Evolutionary conservation across 164 flowering plant genomes (phyloP).

Genomic region (Magnolia sinica): DNA sequence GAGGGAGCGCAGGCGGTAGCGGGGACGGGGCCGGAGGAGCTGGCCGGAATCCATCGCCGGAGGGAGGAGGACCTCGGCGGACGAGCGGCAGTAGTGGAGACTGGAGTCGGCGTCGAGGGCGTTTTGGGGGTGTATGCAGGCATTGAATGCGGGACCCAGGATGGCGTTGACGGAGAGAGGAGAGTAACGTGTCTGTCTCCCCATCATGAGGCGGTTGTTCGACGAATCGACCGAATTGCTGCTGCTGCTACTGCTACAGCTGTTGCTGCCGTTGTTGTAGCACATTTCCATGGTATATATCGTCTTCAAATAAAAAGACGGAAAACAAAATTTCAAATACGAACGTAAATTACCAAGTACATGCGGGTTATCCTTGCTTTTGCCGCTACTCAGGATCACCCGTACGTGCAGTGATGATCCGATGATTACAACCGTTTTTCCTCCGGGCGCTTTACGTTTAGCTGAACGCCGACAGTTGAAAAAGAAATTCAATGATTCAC

Average conservation of each 20-base stretch:
- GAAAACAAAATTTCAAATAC: not conserved
- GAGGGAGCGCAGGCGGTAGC: not conserved
- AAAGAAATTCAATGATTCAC: no score
- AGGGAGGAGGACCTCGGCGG: not conserved
- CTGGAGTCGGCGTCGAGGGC: conserved; percentile 7
- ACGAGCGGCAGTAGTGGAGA: conserved; percentile 5
- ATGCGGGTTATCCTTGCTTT: no score
- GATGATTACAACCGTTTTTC: no score
- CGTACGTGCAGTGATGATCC: no score
- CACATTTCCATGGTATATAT: not conserved
- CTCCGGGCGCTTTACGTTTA: no score
- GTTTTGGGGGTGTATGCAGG: conserved; percentile 1
- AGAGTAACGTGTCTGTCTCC: not conserved
- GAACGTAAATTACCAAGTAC: not conserved
- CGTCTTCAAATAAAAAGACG: not conserved
- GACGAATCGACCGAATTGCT: not conserved
- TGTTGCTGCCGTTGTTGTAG: conserved; percentile 1
- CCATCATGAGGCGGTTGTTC: not conserved
- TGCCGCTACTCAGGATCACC: no score
- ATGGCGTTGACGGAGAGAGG: not conserved
- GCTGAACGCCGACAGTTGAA: no score
- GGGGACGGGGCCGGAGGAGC: conserved; percentile 1
- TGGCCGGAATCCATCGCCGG: conserved; percentile 1
- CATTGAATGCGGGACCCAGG: conserved; percentile 5
- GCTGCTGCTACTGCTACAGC: not conserved